A percentile compares a stretch with the other conserved stretches of the same genome.
phyloP scores from a whole-genome alignment of 2,329 filamentous ascomycete species.

The Lizonia empirigonia region DNA sequence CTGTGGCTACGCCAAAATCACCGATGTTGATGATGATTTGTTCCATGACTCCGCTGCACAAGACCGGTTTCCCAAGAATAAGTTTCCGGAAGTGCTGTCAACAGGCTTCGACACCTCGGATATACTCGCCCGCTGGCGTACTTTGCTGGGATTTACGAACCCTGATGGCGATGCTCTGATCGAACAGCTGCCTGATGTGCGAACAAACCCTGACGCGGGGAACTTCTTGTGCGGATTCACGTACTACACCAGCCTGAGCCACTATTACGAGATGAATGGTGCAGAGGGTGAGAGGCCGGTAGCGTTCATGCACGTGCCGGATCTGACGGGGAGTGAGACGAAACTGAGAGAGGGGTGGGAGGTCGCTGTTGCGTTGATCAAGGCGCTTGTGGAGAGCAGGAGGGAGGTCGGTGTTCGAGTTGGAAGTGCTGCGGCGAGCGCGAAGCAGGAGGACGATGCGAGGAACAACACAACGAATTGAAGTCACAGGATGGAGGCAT shows the following conservation, averaged over 20 bases:
- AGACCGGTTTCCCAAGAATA: not conserved
- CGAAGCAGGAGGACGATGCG: conserved; percentile 4
- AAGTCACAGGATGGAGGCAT: not conserved
- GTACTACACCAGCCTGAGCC: conserved; percentile 44
- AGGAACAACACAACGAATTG: not conserved
- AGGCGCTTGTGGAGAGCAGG: conserved; percentile 42
- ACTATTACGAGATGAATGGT: conserved; percentile 28
- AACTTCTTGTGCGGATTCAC: conserved; percentile 48
- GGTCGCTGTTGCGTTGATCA: conserved; percentile 42
- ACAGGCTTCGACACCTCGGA: conserved; percentile 42
- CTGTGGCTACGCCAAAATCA: conserved; percentile 37
- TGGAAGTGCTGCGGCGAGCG: not conserved
- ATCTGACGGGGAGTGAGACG: conserved; percentile 37
- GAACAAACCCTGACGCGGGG: conserved; percentile 39
- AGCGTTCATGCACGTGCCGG: conserved; percentile 45
- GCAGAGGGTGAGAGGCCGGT: conserved; percentile 35
- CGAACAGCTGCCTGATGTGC: conserved; percentile 30
- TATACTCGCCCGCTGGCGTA: conserved; percentile 41
- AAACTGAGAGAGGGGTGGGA: conserved; percentile 34
- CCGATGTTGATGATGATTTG: conserved; percentile 41
- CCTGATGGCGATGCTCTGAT: not conserved
- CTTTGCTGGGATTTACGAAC: conserved; percentile 17
- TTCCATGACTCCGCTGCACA: conserved; percentile 32
- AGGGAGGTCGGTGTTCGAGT: conserved; percentile 24
- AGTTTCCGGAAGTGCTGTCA: conserved; percentile 28